Evolutionary conservation across 345 rosid species (phyloP).

Genomic region (Populus davidiana): DNA sequence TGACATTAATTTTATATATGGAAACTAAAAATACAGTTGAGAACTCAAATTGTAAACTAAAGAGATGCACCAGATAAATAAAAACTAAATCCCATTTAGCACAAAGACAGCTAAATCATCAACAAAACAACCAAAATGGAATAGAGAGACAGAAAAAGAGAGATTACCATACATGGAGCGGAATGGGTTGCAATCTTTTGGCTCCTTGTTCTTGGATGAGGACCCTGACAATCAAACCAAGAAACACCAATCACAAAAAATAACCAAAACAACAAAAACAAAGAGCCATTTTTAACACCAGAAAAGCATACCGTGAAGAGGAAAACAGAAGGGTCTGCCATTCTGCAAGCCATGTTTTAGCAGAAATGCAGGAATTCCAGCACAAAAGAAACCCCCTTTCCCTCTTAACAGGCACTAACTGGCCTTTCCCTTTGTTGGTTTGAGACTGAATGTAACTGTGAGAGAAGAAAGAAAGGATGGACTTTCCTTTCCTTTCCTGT

Average conservation of each 20-base stretch:
- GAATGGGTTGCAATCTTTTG: conserved; percentile 41
- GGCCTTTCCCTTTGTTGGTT: not conserved
- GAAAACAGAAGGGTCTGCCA: conserved; percentile 51
- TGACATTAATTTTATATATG: not conserved
- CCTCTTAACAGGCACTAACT: not conserved
- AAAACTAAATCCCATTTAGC: conserved; percentile 5
- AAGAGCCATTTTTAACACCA: not conserved
- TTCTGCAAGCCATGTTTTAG: conserved; percentile 57
- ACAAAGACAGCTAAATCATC: not conserved
- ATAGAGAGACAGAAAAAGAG: not conserved
- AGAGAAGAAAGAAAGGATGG: conserved; percentile 7
- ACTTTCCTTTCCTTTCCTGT: not conserved
- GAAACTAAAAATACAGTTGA: not conserved
- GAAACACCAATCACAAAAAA: conserved; percentile 9
- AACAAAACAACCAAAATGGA: not conserved
- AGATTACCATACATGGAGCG: conserved; percentile 50
- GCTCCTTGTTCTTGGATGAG: conserved; percentile 46
- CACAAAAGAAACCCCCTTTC: conserved; percentile 8
- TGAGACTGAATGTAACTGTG: conserved; percentile 21
- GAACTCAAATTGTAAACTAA: not conserved
- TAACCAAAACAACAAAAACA: conserved; percentile 2
- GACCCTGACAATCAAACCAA: conserved; percentile 50
- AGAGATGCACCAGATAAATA: not conserved
- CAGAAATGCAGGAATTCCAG: conserved; percentile 25
- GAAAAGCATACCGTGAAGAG: conserved; percentile 46